A percentile compares a stretch with the other conserved stretches of the same genome.
These are phyloP conservation scores for Trypanosoma melophagium DNA, from an alignment of 208 protist genomes.

Conservation along the genomic window DNA sequence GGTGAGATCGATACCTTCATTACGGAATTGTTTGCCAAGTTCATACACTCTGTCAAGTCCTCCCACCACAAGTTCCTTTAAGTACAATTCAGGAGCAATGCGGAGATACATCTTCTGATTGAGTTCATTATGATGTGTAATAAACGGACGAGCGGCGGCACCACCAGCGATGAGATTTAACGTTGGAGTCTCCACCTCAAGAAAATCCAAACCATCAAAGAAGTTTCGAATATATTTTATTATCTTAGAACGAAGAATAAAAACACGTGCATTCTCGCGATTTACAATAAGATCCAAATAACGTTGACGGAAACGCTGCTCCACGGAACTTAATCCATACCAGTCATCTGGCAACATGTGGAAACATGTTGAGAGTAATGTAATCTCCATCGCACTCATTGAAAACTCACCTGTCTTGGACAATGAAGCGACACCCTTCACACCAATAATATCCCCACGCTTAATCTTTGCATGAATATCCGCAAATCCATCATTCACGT, in stretches of 20 bases:
- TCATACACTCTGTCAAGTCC: constrained; percentile 99
- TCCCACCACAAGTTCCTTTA: constrained; percentile 99
- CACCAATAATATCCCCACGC: constrained; percentile 99
- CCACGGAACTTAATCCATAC: constrained; percentile 93
- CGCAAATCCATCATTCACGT: constrained; percentile 78
- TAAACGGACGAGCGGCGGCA: constrained; percentile 98
- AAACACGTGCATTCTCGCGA: constrained; percentile 91
- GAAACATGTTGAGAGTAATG: constrained; percentile 96
- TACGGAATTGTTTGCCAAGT: constrained; percentile 99
- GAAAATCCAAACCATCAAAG: constrained; percentile 95
- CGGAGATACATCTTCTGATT: constrained; percentile 98
- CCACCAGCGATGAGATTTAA: constrained; percentile 99
- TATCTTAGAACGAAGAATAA: constrained; percentile 92
- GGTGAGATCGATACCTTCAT: constrained; percentile 97
- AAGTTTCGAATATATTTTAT: constrained; percentile 98
- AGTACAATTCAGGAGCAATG: constrained; percentile 99
- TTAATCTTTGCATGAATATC: constrained; percentile 88
- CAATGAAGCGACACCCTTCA: constrained; percentile 89
- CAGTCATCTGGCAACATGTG: constrained; percentile 98
- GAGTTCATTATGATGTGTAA: constrained; percentile 99
- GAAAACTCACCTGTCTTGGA: constrained; percentile 92
- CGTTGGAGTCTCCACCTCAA: constrained; percentile 99
- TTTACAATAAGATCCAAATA: constrained; percentile 99
- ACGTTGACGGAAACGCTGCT: constrained; percentile 96
- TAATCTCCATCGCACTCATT: constrained; percentile 82